Percentiles rank a stretch among this genome's conserved stretches.
Evolutionary conservation across 345 rosid species (phyloP).

Genomic region (Aquilaria yunnanensis): DNA sequence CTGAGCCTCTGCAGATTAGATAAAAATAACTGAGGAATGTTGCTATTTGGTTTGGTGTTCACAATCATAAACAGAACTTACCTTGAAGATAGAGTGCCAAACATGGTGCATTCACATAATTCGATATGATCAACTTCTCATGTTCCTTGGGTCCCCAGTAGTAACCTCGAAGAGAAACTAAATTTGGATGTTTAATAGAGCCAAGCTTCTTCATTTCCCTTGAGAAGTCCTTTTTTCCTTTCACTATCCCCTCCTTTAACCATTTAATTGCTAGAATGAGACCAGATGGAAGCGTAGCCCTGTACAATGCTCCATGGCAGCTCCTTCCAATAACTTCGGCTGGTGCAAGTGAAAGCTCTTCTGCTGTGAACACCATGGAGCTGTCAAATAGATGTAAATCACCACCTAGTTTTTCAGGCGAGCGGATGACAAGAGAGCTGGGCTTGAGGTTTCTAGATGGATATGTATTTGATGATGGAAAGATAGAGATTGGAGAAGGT

Average conservation of each 20-base stretch:
- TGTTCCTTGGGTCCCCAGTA: constrained; percentile 87
- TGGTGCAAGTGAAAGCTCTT: constrained; percentile 81
- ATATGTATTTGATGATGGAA: constrained; percentile 51
- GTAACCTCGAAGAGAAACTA: constrained; percentile 75
- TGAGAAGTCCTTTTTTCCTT: constrained; percentile 76
- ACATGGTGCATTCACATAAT: constrained; percentile 50
- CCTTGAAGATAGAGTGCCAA: constrained; percentile 80
- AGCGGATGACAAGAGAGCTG: constrained; percentile 28
- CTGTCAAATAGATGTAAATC: constrained; percentile 66
- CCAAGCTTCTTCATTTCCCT: constrained; percentile 90
- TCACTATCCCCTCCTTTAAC: constrained; percentile 81
- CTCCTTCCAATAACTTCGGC: constrained; percentile 87
- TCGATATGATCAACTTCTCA: constrained; percentile 73
- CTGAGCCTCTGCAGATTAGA: constrained; percentile 47
- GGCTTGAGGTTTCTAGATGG: constrained; percentile 35
- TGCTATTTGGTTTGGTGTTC: no score
- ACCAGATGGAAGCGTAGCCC: constrained; percentile 68
- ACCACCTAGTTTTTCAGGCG: constrained; percentile 72
- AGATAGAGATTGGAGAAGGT: constrained; percentile 45
- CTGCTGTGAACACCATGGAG: constrained; percentile 57
- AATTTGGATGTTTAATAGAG: constrained; percentile 74
- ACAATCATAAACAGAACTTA: constrained; percentile 18
- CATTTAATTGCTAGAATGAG: constrained; percentile 63
- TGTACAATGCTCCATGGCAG: constrained; percentile 74
- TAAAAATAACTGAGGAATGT: not conserved